Conservation (phyloP, 805 yeast species). For the Hanseniaspora meyeri region DNA sequence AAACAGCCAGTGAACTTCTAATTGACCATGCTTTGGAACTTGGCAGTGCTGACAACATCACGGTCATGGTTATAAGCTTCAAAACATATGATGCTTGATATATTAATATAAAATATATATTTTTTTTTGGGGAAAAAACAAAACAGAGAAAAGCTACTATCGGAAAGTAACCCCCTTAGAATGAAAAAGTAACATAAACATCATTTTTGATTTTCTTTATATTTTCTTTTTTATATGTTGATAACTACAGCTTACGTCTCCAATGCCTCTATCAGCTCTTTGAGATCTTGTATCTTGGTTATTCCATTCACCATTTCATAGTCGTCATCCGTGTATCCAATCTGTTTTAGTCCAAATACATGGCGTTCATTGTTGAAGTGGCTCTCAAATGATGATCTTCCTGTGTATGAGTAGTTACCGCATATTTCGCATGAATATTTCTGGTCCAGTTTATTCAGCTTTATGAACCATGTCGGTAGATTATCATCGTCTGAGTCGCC, state of each 20-base stretch:
- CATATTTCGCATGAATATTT: slow-evolving; percentile 76
- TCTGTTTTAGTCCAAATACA: slow-evolving; percentile 53
- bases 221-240: neutral
- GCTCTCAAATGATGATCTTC: slow-evolving; percentile 54
- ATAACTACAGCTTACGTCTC: neutral
- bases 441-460: slow-evolving; percentile 70
- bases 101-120: neutral
- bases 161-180: neutral
- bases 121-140: neutral
- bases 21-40: slow-evolving; percentile 64
- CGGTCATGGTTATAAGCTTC: slow-evolving; percentile 69
- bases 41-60: slow-evolving; percentile 79
- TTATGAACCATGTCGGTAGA: slow-evolving; percentile 86
- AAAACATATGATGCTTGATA: slow-evolving; percentile 15
- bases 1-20: slow-evolving; percentile 47
- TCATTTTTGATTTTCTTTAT: neutral
- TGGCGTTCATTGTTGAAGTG: slow-evolving; percentile 71
- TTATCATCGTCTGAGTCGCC: slow-evolving; percentile 66
- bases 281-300: slow-evolving; percentile 55
- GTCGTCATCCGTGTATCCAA: slow-evolving; percentile 51
- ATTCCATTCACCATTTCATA: slow-evolving; percentile 51
- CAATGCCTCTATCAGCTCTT: slow-evolving; percentile 36
- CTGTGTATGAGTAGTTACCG: slow-evolving; percentile 59
- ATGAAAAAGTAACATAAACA: neutral
- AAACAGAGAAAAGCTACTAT: neutral